Percentiles rank a stretch among this genome's conserved stretches.
Conservation (phyloP, 2,329 filamentous ascomycete genomes). For the Colletotrichum ledebouriae region DNA sequence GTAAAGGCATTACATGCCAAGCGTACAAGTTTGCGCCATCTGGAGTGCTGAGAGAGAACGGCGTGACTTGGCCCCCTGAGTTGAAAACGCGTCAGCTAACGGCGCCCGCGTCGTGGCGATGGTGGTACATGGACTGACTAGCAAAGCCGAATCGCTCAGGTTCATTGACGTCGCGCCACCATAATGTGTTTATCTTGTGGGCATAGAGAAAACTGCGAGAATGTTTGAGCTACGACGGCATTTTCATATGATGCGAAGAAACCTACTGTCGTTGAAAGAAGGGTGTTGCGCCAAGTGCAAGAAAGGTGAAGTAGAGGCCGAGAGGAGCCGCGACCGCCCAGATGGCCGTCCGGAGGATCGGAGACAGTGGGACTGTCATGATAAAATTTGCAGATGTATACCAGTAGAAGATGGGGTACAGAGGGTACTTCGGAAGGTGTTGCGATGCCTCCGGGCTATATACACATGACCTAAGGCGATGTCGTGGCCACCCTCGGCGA, state of each 20-base stretch:
- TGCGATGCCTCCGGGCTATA: slow-evolving; percentile 26
- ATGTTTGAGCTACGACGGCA: not conserved
- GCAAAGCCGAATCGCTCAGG: slow-evolving; percentile 90
- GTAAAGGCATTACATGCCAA: slow-evolving; percentile 90
- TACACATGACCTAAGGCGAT: slow-evolving; percentile 32
- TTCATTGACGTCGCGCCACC: slow-evolving; percentile 79
- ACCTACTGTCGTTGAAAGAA: slow-evolving; percentile 83
- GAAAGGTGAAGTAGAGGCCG: slow-evolving; percentile 74
- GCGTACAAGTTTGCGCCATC: slow-evolving; percentile 86
- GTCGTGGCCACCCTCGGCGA: slow-evolving; percentile 25
- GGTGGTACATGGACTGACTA: slow-evolving; percentile 64
- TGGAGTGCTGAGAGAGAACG: slow-evolving; percentile 81
- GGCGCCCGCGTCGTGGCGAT: slow-evolving; percentile 8
- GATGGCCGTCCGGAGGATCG: slow-evolving; percentile 57
- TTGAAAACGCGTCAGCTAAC: slow-evolving; percentile 17
- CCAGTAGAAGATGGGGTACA: not conserved
- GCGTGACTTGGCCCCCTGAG: slow-evolving; percentile 86
- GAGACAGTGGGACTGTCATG: slow-evolving; percentile 50
- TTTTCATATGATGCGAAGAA: not conserved
- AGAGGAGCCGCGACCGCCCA: slow-evolving; percentile 71
- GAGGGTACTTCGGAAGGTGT: not conserved
- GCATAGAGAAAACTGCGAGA: slow-evolving; percentile 83
- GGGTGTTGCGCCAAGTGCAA: slow-evolving; percentile 76
- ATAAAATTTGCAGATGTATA: no score
- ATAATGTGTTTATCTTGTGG: slow-evolving; percentile 80